Percentiles rank a stretch among this genome's conserved stretches.
Evolutionary conservation across 441 rosid genomes (phyloP).

Genomic region (Manihot esculenta): DNA sequence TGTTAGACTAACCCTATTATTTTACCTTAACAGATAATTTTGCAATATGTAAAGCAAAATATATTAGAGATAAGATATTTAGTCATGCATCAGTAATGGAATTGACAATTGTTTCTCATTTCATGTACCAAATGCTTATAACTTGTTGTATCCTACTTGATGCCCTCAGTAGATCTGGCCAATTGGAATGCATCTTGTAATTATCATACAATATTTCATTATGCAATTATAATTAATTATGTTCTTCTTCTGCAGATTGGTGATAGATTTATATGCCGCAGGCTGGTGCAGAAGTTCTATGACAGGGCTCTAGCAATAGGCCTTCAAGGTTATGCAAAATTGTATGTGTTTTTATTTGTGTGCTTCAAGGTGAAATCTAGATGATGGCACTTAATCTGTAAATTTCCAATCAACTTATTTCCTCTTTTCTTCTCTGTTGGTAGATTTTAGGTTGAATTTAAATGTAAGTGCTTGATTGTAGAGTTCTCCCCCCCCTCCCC

Average conservation of each 20-base stretch:
- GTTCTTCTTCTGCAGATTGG: conserved; percentile 56
- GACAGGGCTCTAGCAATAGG: conserved; percentile 81
- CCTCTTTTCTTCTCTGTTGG: background rate
- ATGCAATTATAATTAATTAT: background rate
- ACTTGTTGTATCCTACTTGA: background rate
- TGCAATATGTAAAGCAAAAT: background rate
- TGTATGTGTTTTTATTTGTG: conserved; percentile 49
- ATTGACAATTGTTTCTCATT: background rate
- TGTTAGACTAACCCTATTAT: background rate
- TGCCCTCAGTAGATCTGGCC: background rate
- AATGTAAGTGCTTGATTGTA: background rate
- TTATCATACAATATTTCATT: no score
- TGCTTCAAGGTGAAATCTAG: background rate
- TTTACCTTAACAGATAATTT: background rate
- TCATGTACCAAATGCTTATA: background rate
- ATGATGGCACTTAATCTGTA: conserved; percentile 12
- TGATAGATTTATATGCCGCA: conserved; percentile 81
- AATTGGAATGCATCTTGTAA: background rate
- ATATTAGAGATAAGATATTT: background rate
- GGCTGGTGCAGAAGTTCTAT: conserved; percentile 61
- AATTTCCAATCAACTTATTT: conserved; percentile 2
- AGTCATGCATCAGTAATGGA: background rate
- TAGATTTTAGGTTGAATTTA: background rate
- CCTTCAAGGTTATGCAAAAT: conserved; percentile 86
- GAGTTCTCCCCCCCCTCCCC: no score